Evolutionary conservation across 441 rosid genomes (phyloP).

Genomic region (Pelargonium cotyledonis): DNA sequence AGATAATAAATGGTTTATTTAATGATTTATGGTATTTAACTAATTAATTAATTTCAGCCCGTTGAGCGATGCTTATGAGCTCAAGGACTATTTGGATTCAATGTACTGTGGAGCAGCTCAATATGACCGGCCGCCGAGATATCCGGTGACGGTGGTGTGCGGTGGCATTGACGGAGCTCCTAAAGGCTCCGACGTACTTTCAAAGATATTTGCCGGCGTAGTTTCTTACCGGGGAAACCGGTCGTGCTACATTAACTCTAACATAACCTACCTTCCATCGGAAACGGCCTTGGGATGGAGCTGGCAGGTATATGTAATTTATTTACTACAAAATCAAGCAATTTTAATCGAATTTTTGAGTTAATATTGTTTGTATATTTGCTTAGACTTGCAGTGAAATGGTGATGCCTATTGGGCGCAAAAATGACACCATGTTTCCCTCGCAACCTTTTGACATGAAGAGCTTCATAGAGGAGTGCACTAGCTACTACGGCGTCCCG

Average conservation of each 20-base stretch:
- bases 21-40: not conserved
- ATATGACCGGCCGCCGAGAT: conserved; percentile 42
- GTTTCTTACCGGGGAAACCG: conserved; percentile 36
- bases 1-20: not conserved
- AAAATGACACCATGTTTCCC: conserved; percentile 52
- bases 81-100: conserved; percentile 31
- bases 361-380: not conserved
- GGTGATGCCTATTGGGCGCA: conserved; percentile 54
- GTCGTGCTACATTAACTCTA: conserved; percentile 33
- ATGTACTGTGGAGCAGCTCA: conserved; percentile 44
- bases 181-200: conserved; percentile 28
- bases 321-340: not conserved
- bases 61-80: not conserved
- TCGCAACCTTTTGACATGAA: conserved; percentile 40
- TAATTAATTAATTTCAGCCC: not conserved
- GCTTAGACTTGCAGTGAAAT: conserved; percentile 53
- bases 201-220: conserved; percentile 46
- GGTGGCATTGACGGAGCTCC: conserved; percentile 39
- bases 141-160: conserved; percentile 42
- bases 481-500: conserved; percentile 37
- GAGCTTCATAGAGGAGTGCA: conserved; percentile 28
- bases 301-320: conserved; percentile 43
- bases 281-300: conserved; percentile 28
- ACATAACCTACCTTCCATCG: not conserved
- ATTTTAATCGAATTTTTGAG: not conserved